Evolutionary conservation across 306 rosid genomes (phyloP), one percentile per base, ranked within the genome.

Genomic region (Oxytropis ochrocephala): DNA sequence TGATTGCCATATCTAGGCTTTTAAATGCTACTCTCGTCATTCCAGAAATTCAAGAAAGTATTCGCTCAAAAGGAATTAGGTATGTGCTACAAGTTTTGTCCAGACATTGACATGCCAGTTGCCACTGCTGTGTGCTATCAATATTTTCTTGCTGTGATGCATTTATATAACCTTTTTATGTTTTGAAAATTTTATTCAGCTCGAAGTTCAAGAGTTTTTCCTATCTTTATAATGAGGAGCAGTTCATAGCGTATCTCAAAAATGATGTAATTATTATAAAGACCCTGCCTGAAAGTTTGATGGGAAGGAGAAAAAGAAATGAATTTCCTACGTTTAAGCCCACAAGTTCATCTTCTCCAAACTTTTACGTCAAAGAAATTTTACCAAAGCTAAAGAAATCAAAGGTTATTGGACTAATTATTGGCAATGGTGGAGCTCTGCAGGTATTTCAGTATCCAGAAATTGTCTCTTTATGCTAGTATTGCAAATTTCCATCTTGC

Each of bases 21-120:
- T 87, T 94, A 78, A 94, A 94, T 84, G 97, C 99, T 56, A 94
- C 99, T 78, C 99, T 94, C 75, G 91, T 94, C 81, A 80, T 91
- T 80, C 99, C 99, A 47, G 97, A 91, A 89, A 84, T 94, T 83
- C 99, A 94, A 84, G 89, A 87, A 75, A 89, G 78, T 82, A 77
- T 59, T 80, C 91, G 75, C 16, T 70, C 95, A 53, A 94, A 85
- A 79, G 97, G 97, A 79, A 79, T 91, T 71, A 89, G 99, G 99
- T 90, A 68, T 75, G 67, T 39, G 19, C 19, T 36, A 36, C 53
- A 59, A 43, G 50, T 33, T 85, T 81, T 65, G 60, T 63, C 73
- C 66, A 13, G 54, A 43, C 41, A 47, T 41, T 64, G 66, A 13
- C 56, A 11, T 53, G 57, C n/a, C n/a, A n/a, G n/a, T n/a, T n/a